Evolutionary conservation across 352 stramenopile species (phyloP), one percentile per base, ranked within the genome.

Genomic region (Globisporangium paddicum): DNA sequence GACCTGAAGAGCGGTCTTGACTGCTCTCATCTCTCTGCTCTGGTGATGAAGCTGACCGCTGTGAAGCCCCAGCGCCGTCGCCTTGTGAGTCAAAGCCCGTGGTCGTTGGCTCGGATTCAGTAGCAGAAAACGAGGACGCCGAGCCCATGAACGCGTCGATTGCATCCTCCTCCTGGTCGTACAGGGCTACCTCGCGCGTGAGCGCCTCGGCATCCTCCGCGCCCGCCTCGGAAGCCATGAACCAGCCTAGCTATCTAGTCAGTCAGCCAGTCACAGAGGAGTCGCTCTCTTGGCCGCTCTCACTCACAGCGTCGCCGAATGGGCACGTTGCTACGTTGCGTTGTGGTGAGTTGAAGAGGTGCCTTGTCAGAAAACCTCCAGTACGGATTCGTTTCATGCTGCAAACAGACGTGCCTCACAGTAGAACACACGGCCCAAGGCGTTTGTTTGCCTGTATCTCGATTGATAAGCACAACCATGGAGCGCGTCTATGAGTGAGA

Each of bases 81-180:
- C 34, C 50, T 32, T 13, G 50, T 16, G 23, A 14, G 2, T 11
- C 32, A 46, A 46, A 35, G 2, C 3, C n/a, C n/a, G n/a, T n/a
- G n/a, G n/a, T 8, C 19, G 16, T 42, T 18, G 13, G 19, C 14
- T 25, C 34, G 34, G 32, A 14, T 11, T 45, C 50, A 7, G 50
- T 30, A 14, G 50, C 19, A 14, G 49, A 55, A n/a, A 56, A 21
- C 34, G 32, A 30, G 9, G 50, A 56, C 10, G 50, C 35, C 14
- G 50, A 56, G 11, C 35, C 50, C n/a, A 56, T 56, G 32, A 56
- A 46, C 18, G 50, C 50, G 25, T 56, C 34, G 23, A 56, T 56
- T 23, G 50, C 50, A 19, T 47, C 34, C 16, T 50, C 45, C 21
- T 50, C 45, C 25, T 50, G 45, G 34, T 56, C 50, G 50, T 47